These are phyloP conservation scores for Sparassis latifolia DNA, from an alignment of 1,284 basidiomycete genomes.

Conservation along the genomic window DNA sequence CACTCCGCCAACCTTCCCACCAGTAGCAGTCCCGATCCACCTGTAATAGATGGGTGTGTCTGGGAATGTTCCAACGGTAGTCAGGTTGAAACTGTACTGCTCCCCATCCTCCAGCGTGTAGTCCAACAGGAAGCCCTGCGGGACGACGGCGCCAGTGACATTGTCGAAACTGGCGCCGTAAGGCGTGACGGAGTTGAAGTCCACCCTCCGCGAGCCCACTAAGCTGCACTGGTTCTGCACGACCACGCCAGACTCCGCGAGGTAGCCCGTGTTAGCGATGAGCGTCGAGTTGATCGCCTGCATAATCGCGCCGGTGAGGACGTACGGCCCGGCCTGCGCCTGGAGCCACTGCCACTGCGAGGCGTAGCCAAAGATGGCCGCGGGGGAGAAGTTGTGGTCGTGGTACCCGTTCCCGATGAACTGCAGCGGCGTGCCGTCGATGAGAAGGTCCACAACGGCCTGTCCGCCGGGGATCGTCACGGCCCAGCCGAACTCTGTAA, in stretches of 20 bases:
- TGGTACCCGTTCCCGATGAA: conserved; percentile 23
- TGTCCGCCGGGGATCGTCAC: conserved; percentile 17
- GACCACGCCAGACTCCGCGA: conserved; percentile 15
- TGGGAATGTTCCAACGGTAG: conserved; percentile 13
- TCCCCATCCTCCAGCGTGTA: conserved; percentile 19
- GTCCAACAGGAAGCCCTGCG: conserved; percentile 17
- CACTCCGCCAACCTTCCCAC: conserved; percentile 17
- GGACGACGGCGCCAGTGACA: conserved; percentile 14
- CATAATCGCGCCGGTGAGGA: conserved; percentile 17
- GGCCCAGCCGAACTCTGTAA: conserved; percentile 21
- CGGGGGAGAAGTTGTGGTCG: conserved; percentile 21
- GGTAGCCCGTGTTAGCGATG: conserved; percentile 20
- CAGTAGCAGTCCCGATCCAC: conserved; percentile 17
- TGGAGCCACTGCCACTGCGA: conserved; percentile 21
- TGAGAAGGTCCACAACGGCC: conserved; percentile 14
- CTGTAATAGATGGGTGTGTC: conserved; percentile 18
- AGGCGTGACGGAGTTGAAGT: conserved; percentile 16
- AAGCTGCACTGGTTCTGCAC: conserved; percentile 23
- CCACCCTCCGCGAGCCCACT: conserved; percentile 12
- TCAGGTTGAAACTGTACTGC: conserved; percentile 18
- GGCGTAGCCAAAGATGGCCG: conserved; percentile 15
- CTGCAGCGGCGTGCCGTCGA: conserved; percentile 13
- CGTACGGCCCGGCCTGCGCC: conserved; percentile 20
- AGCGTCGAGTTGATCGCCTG: conserved; percentile 13
- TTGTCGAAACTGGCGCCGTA: conserved; percentile 12